Conservation (phyloP, 2,329 filamentous ascomycete genomes). For the Botrytis aclada region DNA sequence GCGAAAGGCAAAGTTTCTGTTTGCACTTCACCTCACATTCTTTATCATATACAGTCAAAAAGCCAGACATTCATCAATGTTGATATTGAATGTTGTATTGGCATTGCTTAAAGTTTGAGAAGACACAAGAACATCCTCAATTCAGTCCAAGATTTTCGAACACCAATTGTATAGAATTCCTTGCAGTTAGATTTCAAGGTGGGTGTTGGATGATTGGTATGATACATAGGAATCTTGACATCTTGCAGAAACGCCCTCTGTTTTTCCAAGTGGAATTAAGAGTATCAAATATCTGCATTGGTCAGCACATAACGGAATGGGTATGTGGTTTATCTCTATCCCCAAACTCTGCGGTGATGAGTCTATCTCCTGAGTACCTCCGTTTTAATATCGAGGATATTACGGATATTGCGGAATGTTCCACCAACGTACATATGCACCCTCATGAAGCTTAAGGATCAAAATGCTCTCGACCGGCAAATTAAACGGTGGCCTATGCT, state of each 20-base stretch:
- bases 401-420: constrained; percentile 1
- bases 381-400: not conserved
- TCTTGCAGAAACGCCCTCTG: not conserved
- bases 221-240: no score
- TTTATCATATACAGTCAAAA: not conserved
- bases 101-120: not conserved
- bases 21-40: not conserved
- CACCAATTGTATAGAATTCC: no score
- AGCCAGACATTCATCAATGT: not conserved
- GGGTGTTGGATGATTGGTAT: not conserved
- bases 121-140: not conserved
- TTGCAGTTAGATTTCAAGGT: not conserved
- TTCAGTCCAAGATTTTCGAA: not conserved
- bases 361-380: not conserved
- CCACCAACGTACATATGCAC: not conserved
- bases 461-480: not conserved
- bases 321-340: not conserved
- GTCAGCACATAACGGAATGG: not conserved
- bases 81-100: not conserved
- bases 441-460: not conserved
- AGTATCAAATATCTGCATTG: not conserved
- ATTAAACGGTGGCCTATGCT: not conserved
- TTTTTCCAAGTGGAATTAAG: not conserved
- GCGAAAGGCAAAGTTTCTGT: not conserved
- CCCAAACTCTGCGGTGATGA: not conserved